phyloP scores from a whole-genome alignment of 2,329 filamentous ascomycete genomes.

The Cercospora zeae-maydis region DNA sequence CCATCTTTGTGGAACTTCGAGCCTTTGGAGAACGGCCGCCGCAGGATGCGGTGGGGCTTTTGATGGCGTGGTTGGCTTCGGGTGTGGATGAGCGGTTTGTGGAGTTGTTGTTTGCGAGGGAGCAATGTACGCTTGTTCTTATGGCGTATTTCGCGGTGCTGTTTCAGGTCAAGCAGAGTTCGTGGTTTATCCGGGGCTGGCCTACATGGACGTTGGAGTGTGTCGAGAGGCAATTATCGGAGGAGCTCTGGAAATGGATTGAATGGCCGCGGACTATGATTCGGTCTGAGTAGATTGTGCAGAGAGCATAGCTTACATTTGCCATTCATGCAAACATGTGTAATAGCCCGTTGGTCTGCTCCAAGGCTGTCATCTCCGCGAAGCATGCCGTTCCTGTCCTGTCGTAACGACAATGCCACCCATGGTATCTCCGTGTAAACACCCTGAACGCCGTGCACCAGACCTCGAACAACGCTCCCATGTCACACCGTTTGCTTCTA shows the following conservation, averaged over 20 bases:
- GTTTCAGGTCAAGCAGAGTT: conserved; percentile 9
- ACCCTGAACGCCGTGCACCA: neutral
- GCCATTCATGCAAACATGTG: neutral
- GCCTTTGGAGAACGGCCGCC: neutral
- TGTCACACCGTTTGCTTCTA: neutral
- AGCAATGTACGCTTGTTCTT: conserved; percentile 15
- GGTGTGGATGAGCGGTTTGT: conserved; percentile 2
- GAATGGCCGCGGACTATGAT: conserved; percentile 16
- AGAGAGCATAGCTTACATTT: neutral
- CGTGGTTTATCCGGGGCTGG: conserved; percentile 19
- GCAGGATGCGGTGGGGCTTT: neutral
- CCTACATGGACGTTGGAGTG: conserved; percentile 18
- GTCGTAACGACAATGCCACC: conserved; percentile 1
- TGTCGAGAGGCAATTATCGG: conserved; percentile 5
- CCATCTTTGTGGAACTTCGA: conserved; percentile 11
- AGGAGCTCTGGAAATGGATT: conserved; percentile 12
- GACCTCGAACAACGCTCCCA: neutral
- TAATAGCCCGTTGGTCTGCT: neutral
- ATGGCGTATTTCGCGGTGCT: conserved; percentile 18
- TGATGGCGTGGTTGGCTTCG: neutral
- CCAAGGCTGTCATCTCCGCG: neutral
- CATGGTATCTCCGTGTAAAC: neutral
- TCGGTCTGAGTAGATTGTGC: neutral
- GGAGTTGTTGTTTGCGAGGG: conserved; percentile 12
- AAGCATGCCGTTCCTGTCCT: neutral